Evolutionary conservation across 345 rosid species (phyloP), one percentile per base, ranked within the genome.

Genomic region (Carallia brachiata): DNA sequence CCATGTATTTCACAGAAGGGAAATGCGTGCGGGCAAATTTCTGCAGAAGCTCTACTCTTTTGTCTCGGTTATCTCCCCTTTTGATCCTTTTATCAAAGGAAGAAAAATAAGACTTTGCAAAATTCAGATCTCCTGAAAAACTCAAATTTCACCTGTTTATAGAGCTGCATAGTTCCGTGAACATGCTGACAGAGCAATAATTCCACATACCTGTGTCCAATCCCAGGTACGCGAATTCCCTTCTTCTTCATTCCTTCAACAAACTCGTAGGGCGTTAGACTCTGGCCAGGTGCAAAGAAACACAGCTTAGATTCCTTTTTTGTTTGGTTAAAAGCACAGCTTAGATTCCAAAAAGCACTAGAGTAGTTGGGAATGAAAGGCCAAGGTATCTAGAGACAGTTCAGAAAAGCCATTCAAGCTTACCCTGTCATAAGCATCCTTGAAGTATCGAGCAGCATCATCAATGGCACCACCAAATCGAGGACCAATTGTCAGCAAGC

Each of bases 381-480:
- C 50, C 17, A 10, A 48, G 52, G 57, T 68, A 27, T 53, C 50
- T 36, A 36, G 62, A 65, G 27, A 66, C 23, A 30, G 50, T 23
- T 23, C 23, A 44, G 50, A 3, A 63, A 52, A 27, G 18, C 53
- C 31, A 52, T 56, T 52, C 37, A 53, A 63, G 60, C 80, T 78
- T 85, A 90, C 97, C 82, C 82, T 86, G 74, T 92, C 97, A 65
- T 86, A 91, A 73, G 96, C 99, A 84, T 94, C 99, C 84, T 94
- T 92, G 70, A 94, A 94, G 84, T 92, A 94, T 73, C 97, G 88
- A 67, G 97, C 97, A 66, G 96, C 97, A 68, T 95, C 99, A 75
- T 95, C 97, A 78, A 95, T 85, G 65, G 99, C 99, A 75, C 97
- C 97, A 78, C 97, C 99, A 74, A 95, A 95, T 81, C 97, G 87